These are phyloP conservation scores for Actinomortierella wolfii DNA, from an alignment of 371 early-diverging fungal genomes.

Conservation along the genomic window DNA sequence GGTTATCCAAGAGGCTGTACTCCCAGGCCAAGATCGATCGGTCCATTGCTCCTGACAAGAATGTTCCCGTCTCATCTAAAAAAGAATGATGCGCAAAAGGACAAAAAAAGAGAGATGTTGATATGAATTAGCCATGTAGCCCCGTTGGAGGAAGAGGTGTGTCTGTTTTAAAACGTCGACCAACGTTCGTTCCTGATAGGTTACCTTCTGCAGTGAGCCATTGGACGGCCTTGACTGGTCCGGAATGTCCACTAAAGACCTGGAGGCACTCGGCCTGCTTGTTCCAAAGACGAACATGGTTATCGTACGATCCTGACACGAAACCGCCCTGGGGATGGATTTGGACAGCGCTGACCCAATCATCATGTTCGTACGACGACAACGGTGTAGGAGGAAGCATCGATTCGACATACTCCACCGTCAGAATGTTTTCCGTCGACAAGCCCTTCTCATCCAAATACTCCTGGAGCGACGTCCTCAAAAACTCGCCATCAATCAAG, in stretches of 20 bases:
- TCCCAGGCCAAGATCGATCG: slow-evolving; percentile 55
- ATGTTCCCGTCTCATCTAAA: slow-evolving; percentile 34
- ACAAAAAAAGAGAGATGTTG: neutral
- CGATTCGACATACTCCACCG: slow-evolving; percentile 91
- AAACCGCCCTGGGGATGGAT: slow-evolving; percentile 52
- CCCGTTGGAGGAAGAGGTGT: no score
- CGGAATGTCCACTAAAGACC: slow-evolving; percentile 71
- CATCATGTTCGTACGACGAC: slow-evolving; percentile 84
- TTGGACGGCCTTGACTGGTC: slow-evolving; percentile 74
- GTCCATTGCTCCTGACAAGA: slow-evolving; percentile 57
- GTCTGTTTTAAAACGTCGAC: no score
- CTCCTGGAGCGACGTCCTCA: slow-evolving; percentile 74
- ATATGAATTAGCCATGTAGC: neutral
- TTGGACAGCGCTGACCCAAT: slow-evolving; percentile 89
- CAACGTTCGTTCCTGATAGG: no score
- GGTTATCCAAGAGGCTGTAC: slow-evolving; percentile 30
- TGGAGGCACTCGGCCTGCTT: slow-evolving; percentile 71
- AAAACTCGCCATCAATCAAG: slow-evolving; percentile 86
- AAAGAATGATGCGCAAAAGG: neutral
- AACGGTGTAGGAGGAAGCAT: slow-evolving; percentile 84
- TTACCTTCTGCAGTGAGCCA: slow-evolving; percentile 52
- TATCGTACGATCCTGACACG: slow-evolving; percentile 87
- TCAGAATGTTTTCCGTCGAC: slow-evolving; percentile 88
- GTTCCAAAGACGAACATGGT: slow-evolving; percentile 84
- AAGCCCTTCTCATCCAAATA: slow-evolving; percentile 72